A percentile compares a stretch with the other conserved stretches of the same genome.
phyloP scores from a whole-genome alignment of 176 grass and related monocot species.

The Avena atlantica region DNA sequence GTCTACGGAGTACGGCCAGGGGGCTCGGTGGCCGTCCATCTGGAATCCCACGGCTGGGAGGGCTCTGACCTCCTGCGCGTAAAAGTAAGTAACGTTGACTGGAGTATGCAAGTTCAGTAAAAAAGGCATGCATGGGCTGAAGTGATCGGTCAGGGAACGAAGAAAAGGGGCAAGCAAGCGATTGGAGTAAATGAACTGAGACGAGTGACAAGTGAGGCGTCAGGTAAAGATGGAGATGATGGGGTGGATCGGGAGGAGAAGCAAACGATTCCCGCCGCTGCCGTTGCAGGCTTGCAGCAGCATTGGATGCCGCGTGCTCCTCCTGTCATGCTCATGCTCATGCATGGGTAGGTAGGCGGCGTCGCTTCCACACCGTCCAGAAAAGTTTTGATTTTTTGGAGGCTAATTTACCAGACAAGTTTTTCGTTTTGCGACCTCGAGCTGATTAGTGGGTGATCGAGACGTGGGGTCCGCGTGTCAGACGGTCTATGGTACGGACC shows the following conservation, averaged over 20 bases:
- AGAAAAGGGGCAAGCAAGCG: neutral
- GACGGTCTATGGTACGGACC: neutral
- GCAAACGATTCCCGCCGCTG: constrained; percentile 23
- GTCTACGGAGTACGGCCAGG: neutral
- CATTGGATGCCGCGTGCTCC: constrained; percentile 44
- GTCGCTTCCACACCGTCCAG: neutral
- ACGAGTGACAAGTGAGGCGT: constrained; percentile 23
- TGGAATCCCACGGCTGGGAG: neutral
- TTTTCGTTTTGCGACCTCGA: neutral
- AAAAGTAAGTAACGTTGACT: neutral
- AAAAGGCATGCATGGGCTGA: neutral
- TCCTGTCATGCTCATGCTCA: neutral
- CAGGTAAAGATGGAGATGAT: neutral
- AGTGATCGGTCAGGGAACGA: neutral
- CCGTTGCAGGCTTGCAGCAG: neutral
- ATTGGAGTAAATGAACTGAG: neutral
- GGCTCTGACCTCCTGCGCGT: neutral
- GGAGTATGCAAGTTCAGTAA: neutral
- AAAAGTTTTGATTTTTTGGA: too few relatives aligned
- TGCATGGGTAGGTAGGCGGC: constrained; percentile 4
- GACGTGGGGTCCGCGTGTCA: neutral
- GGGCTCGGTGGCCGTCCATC: neutral
- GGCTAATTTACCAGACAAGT: too few relatives aligned
- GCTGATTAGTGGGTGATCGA: constrained; percentile 7
- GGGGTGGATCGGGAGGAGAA: constrained; percentile 6